These are phyloP conservation scores for Fusarium floridanum DNA, from an alignment of 2,329 filamentous ascomycete genomes.

Conservation along the genomic window DNA sequence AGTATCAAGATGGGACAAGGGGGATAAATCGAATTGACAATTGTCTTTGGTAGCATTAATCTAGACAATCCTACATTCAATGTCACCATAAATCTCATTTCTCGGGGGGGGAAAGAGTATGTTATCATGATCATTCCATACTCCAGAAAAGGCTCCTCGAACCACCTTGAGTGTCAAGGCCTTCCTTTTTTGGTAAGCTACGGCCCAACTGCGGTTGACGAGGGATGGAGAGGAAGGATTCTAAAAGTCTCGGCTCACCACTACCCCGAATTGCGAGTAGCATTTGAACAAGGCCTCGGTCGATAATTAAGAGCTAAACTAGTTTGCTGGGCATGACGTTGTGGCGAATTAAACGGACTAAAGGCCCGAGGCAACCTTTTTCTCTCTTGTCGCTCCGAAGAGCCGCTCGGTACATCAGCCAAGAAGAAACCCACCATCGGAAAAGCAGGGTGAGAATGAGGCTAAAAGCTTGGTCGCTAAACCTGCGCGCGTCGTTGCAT, in stretches of 20 bases:
- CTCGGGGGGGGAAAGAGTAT: not conserved
- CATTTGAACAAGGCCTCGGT: not conserved
- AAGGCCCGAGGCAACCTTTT: slow-evolving; percentile 30
- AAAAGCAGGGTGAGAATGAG: not conserved
- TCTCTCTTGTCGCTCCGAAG: slow-evolving; percentile 16
- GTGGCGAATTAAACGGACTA: slow-evolving; percentile 22
- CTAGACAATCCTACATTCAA: not conserved
- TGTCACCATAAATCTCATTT: not conserved
- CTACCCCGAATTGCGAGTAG: not conserved
- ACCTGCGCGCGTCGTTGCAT: not conserved
- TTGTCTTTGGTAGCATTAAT: not conserved
- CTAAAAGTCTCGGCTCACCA: not conserved
- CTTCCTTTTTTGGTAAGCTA: not conserved
- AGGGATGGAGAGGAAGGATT: not conserved
- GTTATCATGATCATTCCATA: not conserved
- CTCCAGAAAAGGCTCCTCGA: not conserved
- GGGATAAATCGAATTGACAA: not conserved
- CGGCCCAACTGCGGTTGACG: not conserved
- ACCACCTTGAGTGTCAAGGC: not conserved
- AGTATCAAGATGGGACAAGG: not conserved
- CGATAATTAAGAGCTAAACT: not conserved
- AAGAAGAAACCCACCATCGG: slow-evolving; percentile 12
- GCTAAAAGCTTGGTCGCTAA: not conserved
- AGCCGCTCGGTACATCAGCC: slow-evolving; percentile 29
- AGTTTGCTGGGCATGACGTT: not conserved